Evolutionary conservation across 169 alveolate species (phyloP), one percentile per base, ranked within the genome.

Genomic region (Theileria parva): DNA sequence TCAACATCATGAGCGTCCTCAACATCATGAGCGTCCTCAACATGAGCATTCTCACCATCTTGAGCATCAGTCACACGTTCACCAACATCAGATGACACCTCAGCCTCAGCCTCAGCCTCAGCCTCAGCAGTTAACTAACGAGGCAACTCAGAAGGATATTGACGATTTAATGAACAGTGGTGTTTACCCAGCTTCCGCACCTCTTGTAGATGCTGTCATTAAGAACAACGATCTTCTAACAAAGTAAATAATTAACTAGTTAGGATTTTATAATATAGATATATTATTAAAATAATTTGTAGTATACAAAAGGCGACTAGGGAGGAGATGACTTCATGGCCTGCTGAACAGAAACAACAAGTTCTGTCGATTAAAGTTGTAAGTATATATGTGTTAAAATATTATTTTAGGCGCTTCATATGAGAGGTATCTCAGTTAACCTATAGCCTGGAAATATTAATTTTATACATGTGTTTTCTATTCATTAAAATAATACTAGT

Each of bases 271-370:
- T 23, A 30, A 60, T 32, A 32, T 32, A 2, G 1, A 32, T 32
- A 2, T 2, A 32, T 1, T 32, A 65, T 3, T 30, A 0, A 73
- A 17, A 44, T 15, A n/a, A 9, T 15, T 25, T 83, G 25, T 76
- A 85, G 91, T 72, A 85, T 85, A 8, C 91, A 85, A 63, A 66
- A 65, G 34, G 91, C 91, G 19, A 77, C 87, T 13, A 32, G 44
- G 67, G 79, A 57, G 6, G 91, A 85, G 74, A 85, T 85, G 91
- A 71, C 37, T 37, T 65, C 91, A 2, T 85, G 91, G 91, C 91
- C 91, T 27, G 65, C 69, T 5, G 91, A 85, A 69, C 91, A 85
- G 79, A 80, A 81, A 30, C 75, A 57, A 37, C 91, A 85, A 55
- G 91, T 85, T 53, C 19, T 85, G 67, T 71, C 91, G n/a, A 85